Conservation (phyloP, 192 early-diverging fungal genomes). For the Linnemannia hyalina region DNA sequence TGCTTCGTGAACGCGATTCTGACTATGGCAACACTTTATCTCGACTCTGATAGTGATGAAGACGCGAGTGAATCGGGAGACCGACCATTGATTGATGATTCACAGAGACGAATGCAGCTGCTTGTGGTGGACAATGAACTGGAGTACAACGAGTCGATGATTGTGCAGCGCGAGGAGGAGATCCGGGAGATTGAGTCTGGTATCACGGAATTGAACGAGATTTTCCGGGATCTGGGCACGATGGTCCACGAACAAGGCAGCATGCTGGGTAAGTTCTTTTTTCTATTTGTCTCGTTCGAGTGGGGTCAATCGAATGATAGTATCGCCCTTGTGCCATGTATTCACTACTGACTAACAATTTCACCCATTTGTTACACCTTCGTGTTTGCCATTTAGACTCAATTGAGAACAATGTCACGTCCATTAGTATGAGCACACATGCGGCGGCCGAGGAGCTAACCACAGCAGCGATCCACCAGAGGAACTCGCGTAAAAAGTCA, state of each 20-base stretch:
- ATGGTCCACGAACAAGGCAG: slow-evolving; percentile 98
- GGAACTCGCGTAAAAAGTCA: slow-evolving; percentile 80
- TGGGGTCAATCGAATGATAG: neutral
- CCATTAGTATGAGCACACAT: slow-evolving; percentile 81
- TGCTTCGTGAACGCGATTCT: neutral
- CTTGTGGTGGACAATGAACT: slow-evolving; percentile 90
- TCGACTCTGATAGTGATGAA: slow-evolving; percentile 55
- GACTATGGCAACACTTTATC: slow-evolving; percentile 20
- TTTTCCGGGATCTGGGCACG: slow-evolving; percentile 95
- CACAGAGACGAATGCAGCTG: slow-evolving; percentile 71
- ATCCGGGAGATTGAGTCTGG: slow-evolving; percentile 93
- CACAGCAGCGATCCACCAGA: slow-evolving; percentile 84
- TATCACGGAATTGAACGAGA: slow-evolving; percentile 95
- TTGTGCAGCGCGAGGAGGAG: slow-evolving; percentile 94
- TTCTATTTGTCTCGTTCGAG: neutral
- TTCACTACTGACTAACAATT: neutral
- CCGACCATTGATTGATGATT: slow-evolving; percentile 70
- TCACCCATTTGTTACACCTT: too few species aligned
- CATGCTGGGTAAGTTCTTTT: slow-evolving; percentile 77
- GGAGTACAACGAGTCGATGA: slow-evolving; percentile 94
- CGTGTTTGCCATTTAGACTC: slow-evolving; percentile 73
- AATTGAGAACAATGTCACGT: slow-evolving; percentile 95
- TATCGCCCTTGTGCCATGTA: neutral
- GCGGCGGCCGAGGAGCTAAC: slow-evolving; percentile 86
- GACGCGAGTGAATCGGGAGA: slow-evolving; percentile 64